A percentile compares a stretch with the other conserved stretches of the same genome.
phyloP scores from a whole-genome alignment of 2,329 filamentous ascomycete species.

The Botrytis porri region DNA sequence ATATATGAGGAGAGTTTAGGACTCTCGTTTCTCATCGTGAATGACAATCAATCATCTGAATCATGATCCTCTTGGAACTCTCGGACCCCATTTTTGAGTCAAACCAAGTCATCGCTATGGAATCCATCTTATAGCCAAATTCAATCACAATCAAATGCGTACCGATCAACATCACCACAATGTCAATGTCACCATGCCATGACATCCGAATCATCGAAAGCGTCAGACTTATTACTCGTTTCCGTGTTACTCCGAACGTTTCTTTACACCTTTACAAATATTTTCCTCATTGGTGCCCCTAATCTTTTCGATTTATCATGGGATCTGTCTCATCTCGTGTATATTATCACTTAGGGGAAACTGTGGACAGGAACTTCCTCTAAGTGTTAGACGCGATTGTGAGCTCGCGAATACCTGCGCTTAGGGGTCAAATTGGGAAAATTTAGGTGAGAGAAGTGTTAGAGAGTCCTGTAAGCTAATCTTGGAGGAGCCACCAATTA shows the following conservation, averaged over 20 bases:
- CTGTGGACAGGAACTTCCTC: constrained; percentile 19
- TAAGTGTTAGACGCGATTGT: constrained; percentile 23
- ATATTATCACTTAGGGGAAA: constrained; percentile 32
- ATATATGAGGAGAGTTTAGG: background rate
- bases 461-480: constrained; percentile 4
- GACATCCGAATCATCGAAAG: background rate
- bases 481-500: constrained; percentile 8
- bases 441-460: background rate
- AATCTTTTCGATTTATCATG: constrained; percentile 5
- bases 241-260: background rate
- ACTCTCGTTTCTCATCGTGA: background rate
- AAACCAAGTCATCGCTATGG: background rate
- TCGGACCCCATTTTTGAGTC: background rate
- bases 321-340: constrained; percentile 22
- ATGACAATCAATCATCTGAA: background rate
- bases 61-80: background rate
- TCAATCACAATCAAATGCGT: background rate
- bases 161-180: background rate
- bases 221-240: background rate
- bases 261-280: constrained; percentile 4
- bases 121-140: background rate
- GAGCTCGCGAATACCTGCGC: constrained; percentile 21
- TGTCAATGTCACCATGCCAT: background rate
- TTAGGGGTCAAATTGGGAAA: constrained; percentile 23
- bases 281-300: constrained; percentile 11